phyloP scores from a whole-genome alignment of 176 grass and related monocot species.

The Cenchrus fungigraminus region DNA sequence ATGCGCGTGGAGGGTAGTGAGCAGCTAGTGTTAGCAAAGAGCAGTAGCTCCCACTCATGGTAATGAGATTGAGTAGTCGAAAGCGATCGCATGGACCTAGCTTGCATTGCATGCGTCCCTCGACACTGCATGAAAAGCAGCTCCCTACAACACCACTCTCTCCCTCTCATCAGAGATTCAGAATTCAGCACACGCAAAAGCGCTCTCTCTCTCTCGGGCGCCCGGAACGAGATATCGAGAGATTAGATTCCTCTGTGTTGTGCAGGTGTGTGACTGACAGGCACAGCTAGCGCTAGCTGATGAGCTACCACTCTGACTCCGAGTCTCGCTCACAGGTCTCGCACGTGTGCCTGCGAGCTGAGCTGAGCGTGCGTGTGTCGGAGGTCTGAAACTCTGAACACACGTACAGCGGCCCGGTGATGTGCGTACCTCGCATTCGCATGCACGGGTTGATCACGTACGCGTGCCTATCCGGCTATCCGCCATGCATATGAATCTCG shows the following conservation, averaged over 20 bases:
- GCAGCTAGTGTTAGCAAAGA: too few relatives aligned
- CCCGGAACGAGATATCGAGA: not conserved
- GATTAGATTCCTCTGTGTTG: slow-evolving; percentile 32
- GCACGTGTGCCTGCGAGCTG: slow-evolving; percentile 14
- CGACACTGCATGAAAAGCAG: slow-evolving; percentile 36
- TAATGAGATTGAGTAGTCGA: not conserved
- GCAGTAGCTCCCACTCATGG: not conserved
- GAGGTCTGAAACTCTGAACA: not conserved
- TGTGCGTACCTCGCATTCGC: not conserved
- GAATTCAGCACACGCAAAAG: not conserved
- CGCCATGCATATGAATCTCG: not conserved
- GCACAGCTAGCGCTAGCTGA: not conserved
- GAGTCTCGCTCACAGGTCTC: not conserved
- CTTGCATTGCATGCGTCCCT: not conserved
- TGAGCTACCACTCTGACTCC: not conserved
- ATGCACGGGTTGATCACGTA: not conserved
- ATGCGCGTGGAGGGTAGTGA: not conserved
- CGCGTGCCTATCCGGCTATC: not conserved
- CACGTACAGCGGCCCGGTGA: not conserved
- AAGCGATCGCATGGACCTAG: slow-evolving; percentile 22
- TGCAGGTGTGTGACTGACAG: not conserved
- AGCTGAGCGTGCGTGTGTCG: not conserved
- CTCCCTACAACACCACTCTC: not conserved
- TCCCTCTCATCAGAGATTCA: not conserved
- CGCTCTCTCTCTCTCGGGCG: not conserved